These are phyloP conservation scores for Trametes villosa DNA, from an alignment of 768 basidiomycete genomes.

Conservation along the genomic window DNA sequence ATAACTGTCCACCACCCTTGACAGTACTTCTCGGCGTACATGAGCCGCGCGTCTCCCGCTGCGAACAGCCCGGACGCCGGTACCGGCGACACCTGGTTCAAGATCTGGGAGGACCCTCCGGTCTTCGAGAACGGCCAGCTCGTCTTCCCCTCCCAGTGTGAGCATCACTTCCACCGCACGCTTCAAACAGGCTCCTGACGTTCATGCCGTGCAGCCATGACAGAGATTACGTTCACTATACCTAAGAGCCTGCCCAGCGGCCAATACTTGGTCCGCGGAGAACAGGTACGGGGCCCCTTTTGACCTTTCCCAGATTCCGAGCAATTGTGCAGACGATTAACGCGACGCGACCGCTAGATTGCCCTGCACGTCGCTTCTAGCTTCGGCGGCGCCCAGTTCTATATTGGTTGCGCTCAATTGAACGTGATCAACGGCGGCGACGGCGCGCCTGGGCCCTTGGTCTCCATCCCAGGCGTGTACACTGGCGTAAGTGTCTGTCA, in stretches of 20 bases:
- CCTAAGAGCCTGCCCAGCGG: constrained; percentile 37
- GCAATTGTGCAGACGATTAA: not conserved
- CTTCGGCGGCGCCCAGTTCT: constrained; percentile 37
- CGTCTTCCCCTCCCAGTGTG: constrained; percentile 33
- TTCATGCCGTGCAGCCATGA: constrained; percentile 12
- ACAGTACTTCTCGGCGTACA: constrained; percentile 38
- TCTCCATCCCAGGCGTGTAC: constrained; percentile 40
- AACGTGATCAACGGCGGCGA: constrained; percentile 38
- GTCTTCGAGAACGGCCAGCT: constrained; percentile 31
- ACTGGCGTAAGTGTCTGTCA: constrained; percentile 30
- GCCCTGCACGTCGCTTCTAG: constrained; percentile 32
- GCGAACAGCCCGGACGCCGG: constrained; percentile 42
- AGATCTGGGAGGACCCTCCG: constrained; percentile 44
- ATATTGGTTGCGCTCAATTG: constrained; percentile 40
- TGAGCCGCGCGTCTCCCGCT: constrained; percentile 34
- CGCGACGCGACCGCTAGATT: constrained; percentile 14
- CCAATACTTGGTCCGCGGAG: constrained; percentile 39
- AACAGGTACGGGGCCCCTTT: constrained; percentile 26
- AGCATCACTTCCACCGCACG: not conserved
- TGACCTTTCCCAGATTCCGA: not conserved
- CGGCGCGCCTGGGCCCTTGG: constrained; percentile 38
- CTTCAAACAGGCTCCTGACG: not conserved
- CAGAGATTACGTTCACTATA: constrained; percentile 36
- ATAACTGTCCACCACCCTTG: no score
- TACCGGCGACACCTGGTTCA: constrained; percentile 48